Percentiles rank a stretch among this genome's conserved stretches.
Conservation (phyloP, 768 basidiomycete species). For the Coprinopsis marcescibilis region DNA sequence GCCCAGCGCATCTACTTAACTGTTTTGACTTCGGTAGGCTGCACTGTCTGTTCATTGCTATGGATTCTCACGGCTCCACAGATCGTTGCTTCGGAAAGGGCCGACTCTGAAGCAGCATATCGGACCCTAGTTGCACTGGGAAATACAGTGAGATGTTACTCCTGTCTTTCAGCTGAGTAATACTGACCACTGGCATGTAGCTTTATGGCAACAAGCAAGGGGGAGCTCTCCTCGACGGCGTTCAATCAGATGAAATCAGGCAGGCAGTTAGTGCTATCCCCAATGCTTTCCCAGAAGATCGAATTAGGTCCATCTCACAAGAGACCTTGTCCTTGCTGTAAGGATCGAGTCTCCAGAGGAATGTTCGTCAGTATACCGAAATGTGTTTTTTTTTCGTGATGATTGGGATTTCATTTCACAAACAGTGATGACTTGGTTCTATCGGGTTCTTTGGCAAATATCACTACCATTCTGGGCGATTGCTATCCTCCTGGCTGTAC, state of each 20-base stretch:
- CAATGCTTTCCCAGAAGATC: constrained; percentile 51
- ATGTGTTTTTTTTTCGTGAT: too few relatives aligned
- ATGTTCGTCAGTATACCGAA: too few relatives aligned
- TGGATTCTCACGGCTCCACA: constrained; percentile 15
- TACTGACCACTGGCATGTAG: constrained; percentile 27
- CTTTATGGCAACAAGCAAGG: constrained; percentile 40
- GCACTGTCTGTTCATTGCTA: neutral
- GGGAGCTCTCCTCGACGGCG: constrained; percentile 27
- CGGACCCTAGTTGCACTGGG: constrained; percentile 69
- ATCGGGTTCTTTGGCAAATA: neutral
- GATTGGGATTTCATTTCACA: too few relatives aligned
- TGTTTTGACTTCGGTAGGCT: constrained; percentile 41
- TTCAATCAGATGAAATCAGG: constrained; percentile 36
- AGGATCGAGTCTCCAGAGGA: too few relatives aligned
- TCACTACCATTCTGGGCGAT: too few relatives aligned
- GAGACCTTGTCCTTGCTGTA: constrained; percentile 45
- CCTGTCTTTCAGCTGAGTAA: neutral
- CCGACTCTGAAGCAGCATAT: constrained; percentile 67
- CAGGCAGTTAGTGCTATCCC: constrained; percentile 35
- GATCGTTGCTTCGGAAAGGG: constrained; percentile 44
- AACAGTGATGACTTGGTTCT: too few relatives aligned
- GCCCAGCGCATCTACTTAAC: constrained; percentile 38
- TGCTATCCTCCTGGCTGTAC: too few relatives aligned
- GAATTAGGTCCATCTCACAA: constrained; percentile 43
- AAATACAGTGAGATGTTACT: constrained; percentile 48